Evolutionary conservation across 83 land plant species (phyloP).

Genomic region (Thuja plicata): DNA sequence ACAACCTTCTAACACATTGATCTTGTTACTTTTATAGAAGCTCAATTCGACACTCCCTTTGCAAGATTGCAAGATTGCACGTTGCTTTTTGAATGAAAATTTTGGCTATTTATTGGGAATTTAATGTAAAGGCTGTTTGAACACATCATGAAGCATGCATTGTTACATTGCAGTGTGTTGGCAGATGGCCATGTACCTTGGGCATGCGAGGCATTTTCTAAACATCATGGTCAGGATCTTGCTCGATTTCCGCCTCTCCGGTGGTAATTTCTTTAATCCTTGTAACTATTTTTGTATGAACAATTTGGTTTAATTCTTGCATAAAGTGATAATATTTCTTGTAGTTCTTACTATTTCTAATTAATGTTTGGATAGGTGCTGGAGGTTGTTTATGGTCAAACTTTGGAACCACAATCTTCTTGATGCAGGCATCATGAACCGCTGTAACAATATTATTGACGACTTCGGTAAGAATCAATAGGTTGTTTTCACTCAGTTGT

Average conservation of each 20-base stretch:
- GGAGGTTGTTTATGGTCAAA: slow-evolving; percentile 75
- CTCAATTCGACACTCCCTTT: background rate
- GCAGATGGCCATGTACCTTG: slow-evolving; percentile 97
- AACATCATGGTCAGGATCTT: slow-evolving; percentile 67
- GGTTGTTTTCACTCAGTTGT: background rate
- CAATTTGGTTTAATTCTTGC: background rate
- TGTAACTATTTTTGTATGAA: background rate
- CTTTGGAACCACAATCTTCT: slow-evolving; percentile 83
- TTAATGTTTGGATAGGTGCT: slow-evolving; percentile 51
- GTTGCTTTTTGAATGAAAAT: background rate
- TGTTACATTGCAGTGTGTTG: slow-evolving; percentile 63
- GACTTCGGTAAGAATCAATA: slow-evolving; percentile 12
- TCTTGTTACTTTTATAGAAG: slow-evolving; percentile 14
- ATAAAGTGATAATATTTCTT: background rate
- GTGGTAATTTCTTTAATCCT: slow-evolving; percentile 44
- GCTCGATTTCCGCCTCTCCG: slow-evolving; percentile 44
- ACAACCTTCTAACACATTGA: background rate
- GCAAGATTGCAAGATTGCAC: too few species aligned
- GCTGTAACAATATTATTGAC: slow-evolving; percentile 59
- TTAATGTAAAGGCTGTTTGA: background rate
- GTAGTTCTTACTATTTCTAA: background rate
- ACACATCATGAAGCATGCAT: background rate
- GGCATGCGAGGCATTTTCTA: slow-evolving; percentile 94
- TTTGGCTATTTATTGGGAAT: background rate
- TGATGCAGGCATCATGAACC: slow-evolving; percentile 65